Evolutionary conservation across 2,329 filamentous ascomycete genomes (phyloP).

Genomic region (Calonectria naviculata): DNA sequence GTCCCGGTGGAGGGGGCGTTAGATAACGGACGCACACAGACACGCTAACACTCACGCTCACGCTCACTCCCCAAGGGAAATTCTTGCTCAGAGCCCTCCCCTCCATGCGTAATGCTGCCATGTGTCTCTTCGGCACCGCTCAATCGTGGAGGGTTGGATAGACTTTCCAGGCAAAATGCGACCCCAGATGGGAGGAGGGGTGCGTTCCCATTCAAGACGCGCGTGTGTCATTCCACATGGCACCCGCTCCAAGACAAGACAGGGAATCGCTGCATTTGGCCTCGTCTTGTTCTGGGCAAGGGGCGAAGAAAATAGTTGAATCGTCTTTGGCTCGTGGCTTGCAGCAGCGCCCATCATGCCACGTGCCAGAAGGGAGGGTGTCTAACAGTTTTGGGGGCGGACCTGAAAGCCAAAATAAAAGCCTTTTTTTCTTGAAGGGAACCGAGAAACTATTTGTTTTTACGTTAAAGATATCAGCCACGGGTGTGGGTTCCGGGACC

Average conservation of each 20-base stretch:
- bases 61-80: no score
- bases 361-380: slow-evolving; percentile 35
- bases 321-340: slow-evolving; percentile 25
- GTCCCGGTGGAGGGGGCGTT: no score
- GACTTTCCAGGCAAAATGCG: not conserved
- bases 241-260: slow-evolving; percentile 13
- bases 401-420: slow-evolving; percentile 11
- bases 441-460: not conserved
- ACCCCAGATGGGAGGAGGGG: slow-evolving; percentile 1
- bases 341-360: slow-evolving; percentile 32
- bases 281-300: slow-evolving; percentile 10
- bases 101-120: not conserved
- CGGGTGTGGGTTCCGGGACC: not conserved
- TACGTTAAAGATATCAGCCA: not conserved
- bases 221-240: slow-evolving; percentile 21
- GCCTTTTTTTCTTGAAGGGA: not conserved
- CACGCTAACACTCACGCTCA: no score
- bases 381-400: slow-evolving; percentile 14
- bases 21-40: no score
- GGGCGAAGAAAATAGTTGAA: not conserved
- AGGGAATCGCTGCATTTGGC: slow-evolving; percentile 16
- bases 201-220: not conserved
- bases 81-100: not conserved
- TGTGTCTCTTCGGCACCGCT: not conserved
- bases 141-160: not conserved